phyloP scores from a whole-genome alignment of 371 early-diverging fungal genomes.

The Mucor irregularis region DNA sequence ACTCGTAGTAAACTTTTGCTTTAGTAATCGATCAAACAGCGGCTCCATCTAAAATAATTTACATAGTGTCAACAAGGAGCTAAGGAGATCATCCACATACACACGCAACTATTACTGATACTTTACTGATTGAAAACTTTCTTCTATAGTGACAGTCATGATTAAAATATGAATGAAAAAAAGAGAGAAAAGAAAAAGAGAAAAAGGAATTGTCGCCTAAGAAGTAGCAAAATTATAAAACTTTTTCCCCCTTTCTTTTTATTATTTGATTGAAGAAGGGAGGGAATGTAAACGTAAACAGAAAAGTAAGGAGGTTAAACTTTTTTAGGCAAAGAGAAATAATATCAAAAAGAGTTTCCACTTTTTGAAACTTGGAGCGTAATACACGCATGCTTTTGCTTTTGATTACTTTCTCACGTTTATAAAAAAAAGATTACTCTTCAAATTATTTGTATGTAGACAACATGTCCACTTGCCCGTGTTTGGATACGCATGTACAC shows the following conservation, averaged over 20 bases:
- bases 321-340: too few relatives aligned
- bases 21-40: slow-evolving; percentile 29
- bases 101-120: neutral
- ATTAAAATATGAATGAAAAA: slow-evolving; percentile 8
- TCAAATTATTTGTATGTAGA: too few relatives aligned
- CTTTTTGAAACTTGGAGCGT: too few relatives aligned
- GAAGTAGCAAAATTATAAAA: neutral
- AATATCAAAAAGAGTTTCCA: too few relatives aligned
- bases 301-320: slow-evolving; percentile 19
- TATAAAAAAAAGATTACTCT: too few relatives aligned
- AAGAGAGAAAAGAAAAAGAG: slow-evolving; percentile 9
- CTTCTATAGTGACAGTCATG: neutral
- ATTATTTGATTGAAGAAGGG: slow-evolving; percentile 11
- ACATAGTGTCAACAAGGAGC: neutral
- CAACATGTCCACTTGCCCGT: too few relatives aligned
- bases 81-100: neutral
- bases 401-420: too few relatives aligned
- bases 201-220: slow-evolving; percentile 10
- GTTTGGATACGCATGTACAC: too few relatives aligned
- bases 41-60: slow-evolving; percentile 32
- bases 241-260: neutral
- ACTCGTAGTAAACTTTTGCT: slow-evolving; percentile 35
- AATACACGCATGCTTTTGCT: too few relatives aligned
- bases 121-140: neutral
- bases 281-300: slow-evolving; percentile 17